Base-by-base conservation (phyloP, 176 grass and related monocot genomes). In the Cenchrus purpureus region DNA sequence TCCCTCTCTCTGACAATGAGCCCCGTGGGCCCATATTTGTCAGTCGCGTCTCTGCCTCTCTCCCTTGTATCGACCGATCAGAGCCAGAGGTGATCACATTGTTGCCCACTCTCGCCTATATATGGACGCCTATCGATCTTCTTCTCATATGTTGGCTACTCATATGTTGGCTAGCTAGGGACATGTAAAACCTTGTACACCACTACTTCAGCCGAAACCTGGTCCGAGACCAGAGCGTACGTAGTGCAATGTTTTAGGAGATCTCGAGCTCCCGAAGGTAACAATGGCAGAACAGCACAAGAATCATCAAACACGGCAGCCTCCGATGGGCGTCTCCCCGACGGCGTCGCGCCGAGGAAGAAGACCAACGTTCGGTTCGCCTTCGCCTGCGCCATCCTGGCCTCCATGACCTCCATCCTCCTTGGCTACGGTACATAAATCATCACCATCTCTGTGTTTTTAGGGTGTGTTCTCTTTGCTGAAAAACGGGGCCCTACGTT, bases 401-500 rank as follows among this genome's bases (percentile, higher is more conserved):
- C 60, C 45, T 79, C 77, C 77, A 79, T 79, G 77, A 66, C 77
- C 40, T 79, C 77, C 77, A 79, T 79, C 77, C 59, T 79, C 6
- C 77, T 79, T 14, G 77, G 77, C 60, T 79, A 79, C 14, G 77
- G 77, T 79, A 79, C 51, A 29, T 1, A 25, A 25, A 13, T 14
- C 5, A 37, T 67, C 29, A 7, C 12, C 34, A 17, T 17, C 37
- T 40, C 37, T 40, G 3, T 40, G 37, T 40, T 40, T 40, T 40
- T 40, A 4, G 4, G 3, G 2, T 40, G 37, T 40, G 37, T 40
- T 32, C 31, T 32, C 31, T 32, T 32, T 32, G 31, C 31, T 32
- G n/a, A 32, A 32, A 32, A 32, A 32, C 31, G 31, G 31, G 31
- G 31, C 31, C 31, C 31, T 32, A 32, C 31, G 2, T 61, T 14